phyloP scores from a whole-genome alignment of 2,329 filamentous ascomycete species.

The Celoporthe dispersa region DNA sequence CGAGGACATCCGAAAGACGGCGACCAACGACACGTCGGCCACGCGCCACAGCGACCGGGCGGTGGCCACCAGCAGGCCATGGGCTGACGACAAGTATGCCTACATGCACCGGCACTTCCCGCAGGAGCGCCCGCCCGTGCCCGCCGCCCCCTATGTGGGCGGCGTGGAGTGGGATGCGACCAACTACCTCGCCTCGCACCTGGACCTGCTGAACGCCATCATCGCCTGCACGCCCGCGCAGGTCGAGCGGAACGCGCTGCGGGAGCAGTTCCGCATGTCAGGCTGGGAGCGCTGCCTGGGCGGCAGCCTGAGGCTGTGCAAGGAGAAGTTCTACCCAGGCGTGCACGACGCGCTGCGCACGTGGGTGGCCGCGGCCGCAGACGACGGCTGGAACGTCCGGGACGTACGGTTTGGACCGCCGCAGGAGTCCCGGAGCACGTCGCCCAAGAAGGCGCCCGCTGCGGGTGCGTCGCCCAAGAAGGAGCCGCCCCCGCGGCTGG shows the following conservation, averaged over 20 bases:
- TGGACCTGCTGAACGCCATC: slow-evolving; percentile 91
- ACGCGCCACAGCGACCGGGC: slow-evolving; percentile 31
- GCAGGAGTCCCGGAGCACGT: slow-evolving; percentile 46
- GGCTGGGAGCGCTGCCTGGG: slow-evolving; percentile 93
- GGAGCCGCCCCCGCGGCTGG: slow-evolving; percentile 63
- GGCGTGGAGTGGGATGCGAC: slow-evolving; percentile 99
- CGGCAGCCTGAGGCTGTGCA: slow-evolving; percentile 83
- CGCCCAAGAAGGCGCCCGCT: slow-evolving; percentile 47
- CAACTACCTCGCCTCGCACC: slow-evolving; percentile 89
- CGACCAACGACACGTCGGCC: slow-evolving; percentile 29
- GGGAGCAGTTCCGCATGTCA: slow-evolving; percentile 77
- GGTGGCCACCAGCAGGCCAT: slow-evolving; percentile 25
- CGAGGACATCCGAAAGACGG: slow-evolving; percentile 31
- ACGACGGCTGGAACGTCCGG: slow-evolving; percentile 85
- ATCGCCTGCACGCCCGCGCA: slow-evolving; percentile 76
- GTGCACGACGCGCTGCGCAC: slow-evolving; percentile 88
- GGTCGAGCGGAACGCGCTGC: slow-evolving; percentile 75
- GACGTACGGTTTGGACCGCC: slow-evolving; percentile 77
- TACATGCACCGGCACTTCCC: slow-evolving; percentile 80
- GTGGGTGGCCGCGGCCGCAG: slow-evolving; percentile 85
- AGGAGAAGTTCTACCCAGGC: slow-evolving; percentile 94
- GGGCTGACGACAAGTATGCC: slow-evolving; percentile 45
- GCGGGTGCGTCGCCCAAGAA: slow-evolving; percentile 47
- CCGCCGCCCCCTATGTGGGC: slow-evolving; percentile 92
- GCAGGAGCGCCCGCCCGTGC: slow-evolving; percentile 82